Percentiles rank a stretch among this genome's conserved stretches.
Conservation (phyloP, 176 grass and related monocot species). For the Bromus sterilis region DNA sequence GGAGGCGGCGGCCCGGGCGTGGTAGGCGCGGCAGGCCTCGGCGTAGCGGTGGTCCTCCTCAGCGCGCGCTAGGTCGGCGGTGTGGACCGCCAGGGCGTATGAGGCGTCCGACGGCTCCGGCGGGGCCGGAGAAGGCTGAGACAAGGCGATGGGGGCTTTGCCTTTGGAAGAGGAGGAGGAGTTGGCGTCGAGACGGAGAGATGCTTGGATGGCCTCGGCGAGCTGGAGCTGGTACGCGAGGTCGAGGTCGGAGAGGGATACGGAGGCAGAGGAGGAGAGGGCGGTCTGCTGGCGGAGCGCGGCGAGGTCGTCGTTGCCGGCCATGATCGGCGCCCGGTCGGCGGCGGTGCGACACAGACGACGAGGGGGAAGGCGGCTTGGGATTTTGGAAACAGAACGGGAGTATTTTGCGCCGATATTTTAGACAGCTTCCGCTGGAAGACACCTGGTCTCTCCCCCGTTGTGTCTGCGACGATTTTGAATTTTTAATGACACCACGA, state of each 20-base stretch:
- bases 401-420: not conserved
- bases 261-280: not conserved
- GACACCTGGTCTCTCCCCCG: not conserved
- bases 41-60: constrained; percentile 37
- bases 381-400: not conserved
- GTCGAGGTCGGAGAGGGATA: constrained; percentile 9
- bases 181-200: not conserved
- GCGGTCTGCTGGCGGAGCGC: constrained; percentile 12
- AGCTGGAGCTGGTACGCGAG: constrained; percentile 44
- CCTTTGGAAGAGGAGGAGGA: constrained; percentile 3
- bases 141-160: not conserved
- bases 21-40: constrained; percentile 23
- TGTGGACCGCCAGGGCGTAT: not conserved
- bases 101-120: constrained; percentile 5
- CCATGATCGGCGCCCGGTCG: not conserved
- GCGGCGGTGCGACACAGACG: not conserved
- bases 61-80: constrained; percentile 50
- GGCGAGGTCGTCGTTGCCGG: constrained; percentile 8
- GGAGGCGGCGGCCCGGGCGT: constrained; percentile 17
- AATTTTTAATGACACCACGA: too few relatives aligned
- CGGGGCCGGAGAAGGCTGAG: not conserved
- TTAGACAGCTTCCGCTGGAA: not conserved
- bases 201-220: constrained; percentile 44
- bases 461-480: too few relatives aligned
- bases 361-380: not conserved